Percentiles rank a stretch among this genome's conserved stretches.
phyloP scores from a whole-genome alignment of 1,284 basidiomycete genomes.

The Ceratorhiza oryzae-sativae region DNA sequence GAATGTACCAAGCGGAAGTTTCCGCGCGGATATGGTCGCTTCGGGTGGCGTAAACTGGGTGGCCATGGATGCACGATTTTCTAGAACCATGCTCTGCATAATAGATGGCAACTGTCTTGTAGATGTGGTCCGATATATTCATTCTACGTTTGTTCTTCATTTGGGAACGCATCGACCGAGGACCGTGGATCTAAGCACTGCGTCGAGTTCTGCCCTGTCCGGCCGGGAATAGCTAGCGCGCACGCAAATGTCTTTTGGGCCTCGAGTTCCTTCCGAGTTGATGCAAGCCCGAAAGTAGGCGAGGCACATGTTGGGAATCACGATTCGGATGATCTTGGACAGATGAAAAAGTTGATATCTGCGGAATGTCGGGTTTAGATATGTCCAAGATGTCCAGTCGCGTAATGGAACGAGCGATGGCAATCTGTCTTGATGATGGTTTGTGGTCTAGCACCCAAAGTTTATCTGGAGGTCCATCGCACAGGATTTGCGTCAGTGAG shows the following conservation, averaged over 20 bases:
- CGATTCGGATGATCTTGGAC: not conserved
- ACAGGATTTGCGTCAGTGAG: not conserved
- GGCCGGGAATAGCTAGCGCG: not conserved
- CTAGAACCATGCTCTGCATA: not conserved
- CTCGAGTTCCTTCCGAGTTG: not conserved
- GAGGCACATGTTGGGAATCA: not conserved
- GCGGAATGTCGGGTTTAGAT: not conserved
- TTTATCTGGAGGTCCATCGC: not conserved
- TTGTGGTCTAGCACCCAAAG: slow-evolving; percentile 1
- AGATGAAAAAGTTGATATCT: not conserved
- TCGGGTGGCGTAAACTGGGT: not conserved
- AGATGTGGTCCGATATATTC: not conserved
- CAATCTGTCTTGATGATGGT: not conserved
- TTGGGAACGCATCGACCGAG: slow-evolving; percentile 8
- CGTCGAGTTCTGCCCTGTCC: not conserved
- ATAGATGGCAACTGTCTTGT: not conserved
- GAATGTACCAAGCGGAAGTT: not conserved
- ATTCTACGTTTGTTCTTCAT: not conserved
- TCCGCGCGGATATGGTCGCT: not conserved
- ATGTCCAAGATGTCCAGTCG: not conserved
- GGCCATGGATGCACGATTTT: too few relatives aligned
- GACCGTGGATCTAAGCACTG: slow-evolving; percentile 1
- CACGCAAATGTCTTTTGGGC: not conserved
- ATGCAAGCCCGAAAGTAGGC: too few relatives aligned
- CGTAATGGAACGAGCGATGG: not conserved